These are phyloP conservation scores for Alternaria rosae DNA, from an alignment of 2,329 filamentous ascomycete species.

Conservation along the genomic window DNA sequence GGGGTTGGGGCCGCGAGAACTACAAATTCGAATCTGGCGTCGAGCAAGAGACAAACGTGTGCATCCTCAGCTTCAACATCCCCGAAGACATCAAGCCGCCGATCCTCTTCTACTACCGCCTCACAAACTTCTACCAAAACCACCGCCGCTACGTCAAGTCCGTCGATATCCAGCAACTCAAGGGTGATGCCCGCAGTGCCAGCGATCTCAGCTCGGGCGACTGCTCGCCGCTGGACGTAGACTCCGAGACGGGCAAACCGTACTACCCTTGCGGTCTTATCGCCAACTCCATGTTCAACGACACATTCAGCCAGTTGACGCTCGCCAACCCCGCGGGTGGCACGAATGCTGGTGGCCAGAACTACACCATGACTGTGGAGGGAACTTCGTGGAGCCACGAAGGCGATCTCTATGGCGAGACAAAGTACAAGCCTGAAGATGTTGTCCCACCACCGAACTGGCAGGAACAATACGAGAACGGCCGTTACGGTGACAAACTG, in stretches of 20 bases:
- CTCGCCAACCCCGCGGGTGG: slow-evolving; percentile 60
- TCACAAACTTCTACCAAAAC: slow-evolving; percentile 99
- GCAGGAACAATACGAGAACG: slow-evolving; percentile 71
- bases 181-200: slow-evolving; percentile 70
- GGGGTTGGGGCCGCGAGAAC: slow-evolving; percentile 47
- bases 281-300: slow-evolving; percentile 97
- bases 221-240: slow-evolving; percentile 73
- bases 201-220: slow-evolving; percentile 70
- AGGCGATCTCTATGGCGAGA: slow-evolving; percentile 76
- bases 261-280: slow-evolving; percentile 97
- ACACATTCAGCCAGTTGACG: slow-evolving; percentile 76
- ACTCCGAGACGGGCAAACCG: slow-evolving; percentile 59
- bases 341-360: slow-evolving; percentile 45
- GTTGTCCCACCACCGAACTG: slow-evolving; percentile 90
- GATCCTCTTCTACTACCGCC: slow-evolving; percentile 91
- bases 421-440: slow-evolving; percentile 68
- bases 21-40: slow-evolving; percentile 41
- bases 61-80: slow-evolving; percentile 79
- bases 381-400: slow-evolving; percentile 90
- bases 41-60: slow-evolving; percentile 58
- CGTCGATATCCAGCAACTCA: slow-evolving; percentile 82
- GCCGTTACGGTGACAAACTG: slow-evolving; percentile 70
- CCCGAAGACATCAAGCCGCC: slow-evolving; percentile 81
- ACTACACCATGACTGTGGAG: slow-evolving; percentile 77
- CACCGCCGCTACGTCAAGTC: slow-evolving; percentile 95